Evolutionary conservation across 306 rosid species (phyloP), one percentile per base, ranked within the genome.

Genomic region (Begonia fuchsioides): DNA sequence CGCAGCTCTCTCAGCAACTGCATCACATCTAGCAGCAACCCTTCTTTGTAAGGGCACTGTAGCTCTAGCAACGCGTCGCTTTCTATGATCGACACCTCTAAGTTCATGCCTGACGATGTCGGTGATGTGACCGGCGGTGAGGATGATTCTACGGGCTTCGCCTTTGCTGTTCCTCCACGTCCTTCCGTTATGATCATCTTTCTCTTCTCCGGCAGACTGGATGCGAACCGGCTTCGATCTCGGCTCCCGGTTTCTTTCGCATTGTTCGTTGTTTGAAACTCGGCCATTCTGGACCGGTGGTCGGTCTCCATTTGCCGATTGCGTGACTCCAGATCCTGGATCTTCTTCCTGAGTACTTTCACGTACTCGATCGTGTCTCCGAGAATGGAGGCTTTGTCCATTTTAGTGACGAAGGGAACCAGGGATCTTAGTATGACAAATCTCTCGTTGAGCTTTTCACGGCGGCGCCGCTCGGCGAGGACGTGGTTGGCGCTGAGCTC

Each of bases 321-420:
- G 40, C 75, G 73, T 0, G 79, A 55, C 64, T 90, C 98, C 0
- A 90, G 82, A 13, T 90, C 94, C 40, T 85, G 82, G 18, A 90
- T 71, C 62, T 77, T 81, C 44, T 80, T 71, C 0, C 82, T 71
- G 2, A 90, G 53, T 46, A 81, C 94, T 49, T 90, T 82, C 38
- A 90, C 60, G 32, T 90, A 90, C 63, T 90, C 95, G 15, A 90
- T 82, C 1, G 98, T 82, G 60, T 90, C 98, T 0, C 98, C 98
- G 20, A 90, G 18, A 35, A 90, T 85, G 0, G 98, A 90, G 2
- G 95, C 94, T 47, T 90, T 79, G 74, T 90, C 98, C 95, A 85
- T 90, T 60, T 82, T 90, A 11, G 98, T 90, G 17, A 82, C 87
- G 44, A 85, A 90, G 0, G 98, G 98, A 1, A 90, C 94, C 0